Conservation (phyloP, 73 alveolate genomes). For the Paramecium bursaria region DNA sequence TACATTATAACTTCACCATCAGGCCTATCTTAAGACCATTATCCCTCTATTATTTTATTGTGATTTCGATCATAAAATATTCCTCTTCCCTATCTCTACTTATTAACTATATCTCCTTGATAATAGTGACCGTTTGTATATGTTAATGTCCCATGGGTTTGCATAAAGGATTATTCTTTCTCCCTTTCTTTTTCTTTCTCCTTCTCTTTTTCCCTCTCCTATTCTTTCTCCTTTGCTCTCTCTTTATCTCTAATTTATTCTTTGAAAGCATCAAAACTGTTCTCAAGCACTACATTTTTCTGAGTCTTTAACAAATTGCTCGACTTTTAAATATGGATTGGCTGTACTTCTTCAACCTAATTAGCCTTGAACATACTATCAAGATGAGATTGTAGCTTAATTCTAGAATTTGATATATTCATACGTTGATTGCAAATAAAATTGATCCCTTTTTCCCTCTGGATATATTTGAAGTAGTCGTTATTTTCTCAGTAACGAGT, state of each 20-base stretch:
- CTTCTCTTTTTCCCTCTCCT: not conserved
- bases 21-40: conserved; percentile 34
- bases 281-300: too few relatives aligned
- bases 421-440: not conserved
- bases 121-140: conserved; percentile 50
- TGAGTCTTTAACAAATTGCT: too few relatives aligned
- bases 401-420: not conserved
- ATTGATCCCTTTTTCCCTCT: not conserved
- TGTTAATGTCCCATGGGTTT: not conserved
- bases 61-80: conserved; percentile 12
- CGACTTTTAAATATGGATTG: not conserved
- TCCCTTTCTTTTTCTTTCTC: not conserved
- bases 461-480: conserved; percentile 9
- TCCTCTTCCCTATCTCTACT: conserved; percentile 32
- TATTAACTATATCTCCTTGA: conserved; percentile 27
- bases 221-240: not conserved
- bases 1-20: conserved; percentile 32
- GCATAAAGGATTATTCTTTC: not conserved
- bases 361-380: too few relatives aligned
- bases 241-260: not conserved
- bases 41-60: conserved; percentile 22
- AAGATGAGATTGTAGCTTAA: too few relatives aligned
- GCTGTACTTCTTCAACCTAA: not conserved
- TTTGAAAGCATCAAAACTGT: not conserved
- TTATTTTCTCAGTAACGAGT: not conserved